Evolutionary conservation across 208 protist species (phyloP).

Genomic region (Leptomonas pyrrhocoris): DNA sequence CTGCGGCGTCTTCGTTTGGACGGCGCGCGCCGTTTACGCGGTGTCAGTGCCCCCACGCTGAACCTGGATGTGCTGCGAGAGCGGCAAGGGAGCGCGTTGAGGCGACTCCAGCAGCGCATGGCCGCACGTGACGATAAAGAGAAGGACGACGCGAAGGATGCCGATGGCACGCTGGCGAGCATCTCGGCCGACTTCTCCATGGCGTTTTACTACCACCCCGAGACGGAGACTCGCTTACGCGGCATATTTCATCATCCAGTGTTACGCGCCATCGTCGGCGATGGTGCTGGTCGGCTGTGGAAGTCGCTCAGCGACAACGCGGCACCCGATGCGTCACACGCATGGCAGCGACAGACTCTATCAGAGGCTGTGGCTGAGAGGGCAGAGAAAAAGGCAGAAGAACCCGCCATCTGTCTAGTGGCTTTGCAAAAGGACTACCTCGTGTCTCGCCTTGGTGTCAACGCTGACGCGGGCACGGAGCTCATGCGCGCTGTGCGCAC

Average conservation of each 20-base stretch:
- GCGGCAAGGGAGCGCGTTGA: constrained; percentile 11
- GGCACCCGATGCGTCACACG: too few relatives aligned
- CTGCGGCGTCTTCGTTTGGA: constrained; percentile 35
- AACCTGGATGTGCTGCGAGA: constrained; percentile 4
- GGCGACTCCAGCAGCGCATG: constrained; percentile 5
- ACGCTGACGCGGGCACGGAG: not conserved
- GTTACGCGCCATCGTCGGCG: constrained; percentile 16
- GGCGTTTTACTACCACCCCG: constrained; percentile 24
- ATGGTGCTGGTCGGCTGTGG: constrained; percentile 23
- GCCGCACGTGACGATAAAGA: not conserved
- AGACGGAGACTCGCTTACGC: constrained; percentile 7
- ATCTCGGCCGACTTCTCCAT: constrained; percentile 15
- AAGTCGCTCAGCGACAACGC: not conserved
- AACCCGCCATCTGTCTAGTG: constrained; percentile 7
- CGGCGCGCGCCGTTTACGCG: constrained; percentile 19
- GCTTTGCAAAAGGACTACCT: constrained; percentile 18
- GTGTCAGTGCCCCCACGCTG: constrained; percentile 13
- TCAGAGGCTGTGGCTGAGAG: constrained; percentile 1
- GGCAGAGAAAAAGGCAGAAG: not conserved
- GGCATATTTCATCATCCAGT: constrained; percentile 30
- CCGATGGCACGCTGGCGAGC: not conserved
- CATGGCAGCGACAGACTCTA: constrained; percentile 7
- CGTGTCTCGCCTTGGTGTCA: not conserved
- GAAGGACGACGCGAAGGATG: not conserved
- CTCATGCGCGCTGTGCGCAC: not conserved